Evolutionary conservation across 116 monocot species (phyloP).

Genomic region (Cymodocea nodosa): DNA sequence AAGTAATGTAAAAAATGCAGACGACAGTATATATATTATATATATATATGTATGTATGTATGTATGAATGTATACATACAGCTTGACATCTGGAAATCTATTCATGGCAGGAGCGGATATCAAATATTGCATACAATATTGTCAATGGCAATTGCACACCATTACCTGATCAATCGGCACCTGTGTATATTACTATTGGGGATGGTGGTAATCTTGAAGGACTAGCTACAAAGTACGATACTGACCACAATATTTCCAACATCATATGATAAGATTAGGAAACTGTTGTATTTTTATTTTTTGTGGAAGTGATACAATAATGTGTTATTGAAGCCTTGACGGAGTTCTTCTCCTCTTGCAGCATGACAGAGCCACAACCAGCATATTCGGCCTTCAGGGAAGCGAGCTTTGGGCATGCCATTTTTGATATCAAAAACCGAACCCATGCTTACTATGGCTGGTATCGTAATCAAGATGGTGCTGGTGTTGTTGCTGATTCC

Average conservation of each 20-base stretch:
- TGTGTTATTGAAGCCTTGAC: neutral
- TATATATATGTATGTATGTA: too few species aligned
- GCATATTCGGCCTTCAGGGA: conserved; percentile 72
- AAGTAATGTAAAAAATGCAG: too few species aligned
- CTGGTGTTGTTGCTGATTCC: conserved; percentile 44
- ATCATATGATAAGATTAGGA: too few species aligned
- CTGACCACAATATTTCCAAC: neutral
- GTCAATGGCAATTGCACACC: conserved; percentile 46
- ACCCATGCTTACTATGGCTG: conserved; percentile 70
- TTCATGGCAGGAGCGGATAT: conserved; percentile 40
- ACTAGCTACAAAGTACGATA: conserved; percentile 49
- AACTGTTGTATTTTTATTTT: too few species aligned
- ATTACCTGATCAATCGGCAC: conserved; percentile 32
- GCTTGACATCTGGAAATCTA: neutral
- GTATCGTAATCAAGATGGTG: conserved; percentile 67
- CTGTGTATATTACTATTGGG: conserved; percentile 79
- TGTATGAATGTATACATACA: too few species aligned
- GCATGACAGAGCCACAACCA: conserved; percentile 78
- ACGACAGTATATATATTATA: too few species aligned
- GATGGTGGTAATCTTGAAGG: conserved; percentile 85
- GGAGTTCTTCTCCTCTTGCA: conserved; percentile 10
- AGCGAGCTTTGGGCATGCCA: conserved; percentile 76
- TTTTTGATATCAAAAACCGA: conserved; percentile 59
- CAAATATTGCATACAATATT: conserved; percentile 65
- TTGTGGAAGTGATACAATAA: too few species aligned